Evolutionary conservation across 2,329 filamentous ascomycete genomes (phyloP), one percentile per base, ranked within the genome.

Genomic region (Pseudopyricularia cyperi): DNA sequence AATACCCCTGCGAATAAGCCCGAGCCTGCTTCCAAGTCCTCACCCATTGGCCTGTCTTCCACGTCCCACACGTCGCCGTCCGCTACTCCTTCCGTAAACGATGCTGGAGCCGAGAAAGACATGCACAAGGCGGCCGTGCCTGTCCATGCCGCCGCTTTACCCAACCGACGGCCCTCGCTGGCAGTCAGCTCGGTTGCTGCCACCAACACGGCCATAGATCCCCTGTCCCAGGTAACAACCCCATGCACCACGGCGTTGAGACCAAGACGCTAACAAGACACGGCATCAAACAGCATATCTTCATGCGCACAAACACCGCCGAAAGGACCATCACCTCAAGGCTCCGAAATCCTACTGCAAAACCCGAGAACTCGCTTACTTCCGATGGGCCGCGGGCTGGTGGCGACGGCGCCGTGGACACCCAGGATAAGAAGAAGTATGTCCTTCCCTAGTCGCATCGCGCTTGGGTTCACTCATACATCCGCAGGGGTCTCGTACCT

Each of bases 221-320:
- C 62, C 4, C 54, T 64, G 19, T 64, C 62, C 2, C 62, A 63
- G 53, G 62, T 64, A 54, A 28, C 56, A 15, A 12, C 24, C 14
- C 19, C 22, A 46, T 4, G 19, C 17, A 30, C 51, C 33, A 12
- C n/a, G 35, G 32, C 32, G 19, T 9, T 28, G 33, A 12, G 15
- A 26, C 26, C n/a, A 8, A 12, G 11, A 17, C 26, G 17, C 33
- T 28, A 4, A 17, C 34, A 39, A 7, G 48, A 12, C 22, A 30
- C 17, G 14, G 5, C 28, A 30, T 30, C 37, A 46, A 28, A 24
- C 17, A 80, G 77, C 78, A 82, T 60, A 83, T 83, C 46, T 70
- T 86, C 51, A 75, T 82, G 61, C 78, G 84, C 58, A 85, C 82
- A 52, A 84, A 80, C 60, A 83, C 82, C 42, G 74, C 82, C 42